phyloP scores from a whole-genome alignment of 116 monocot species.

The Posidonia oceanica region DNA sequence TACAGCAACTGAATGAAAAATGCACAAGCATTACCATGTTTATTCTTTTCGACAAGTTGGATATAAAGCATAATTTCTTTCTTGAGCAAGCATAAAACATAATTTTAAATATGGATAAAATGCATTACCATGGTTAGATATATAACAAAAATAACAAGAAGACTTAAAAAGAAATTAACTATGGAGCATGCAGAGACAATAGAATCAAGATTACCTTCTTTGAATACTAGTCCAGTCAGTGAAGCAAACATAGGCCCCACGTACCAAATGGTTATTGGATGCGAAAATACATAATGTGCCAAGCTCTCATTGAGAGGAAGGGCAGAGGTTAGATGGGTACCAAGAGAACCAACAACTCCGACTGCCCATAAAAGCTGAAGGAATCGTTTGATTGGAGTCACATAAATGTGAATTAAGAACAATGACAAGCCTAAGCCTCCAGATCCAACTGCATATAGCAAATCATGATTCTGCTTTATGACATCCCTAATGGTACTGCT shows the following conservation, averaged over 20 bases:
- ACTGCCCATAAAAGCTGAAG: constrained; percentile 78
- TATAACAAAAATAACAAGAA: background rate
- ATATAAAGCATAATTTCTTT: too few relatives aligned
- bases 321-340: constrained; percentile 43
- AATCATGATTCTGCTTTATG: constrained; percentile 39
- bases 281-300: constrained; percentile 50
- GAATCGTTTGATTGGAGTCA: constrained; percentile 83
- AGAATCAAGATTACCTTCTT: constrained; percentile 54
- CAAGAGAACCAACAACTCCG: constrained; percentile 71
- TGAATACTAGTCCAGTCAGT: constrained; percentile 91
- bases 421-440: constrained; percentile 79
- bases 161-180: background rate
- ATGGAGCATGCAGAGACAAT: background rate
- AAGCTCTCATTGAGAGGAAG: constrained; percentile 55
- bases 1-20: too few relatives aligned
- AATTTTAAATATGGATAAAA: too few relatives aligned
- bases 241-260: constrained; percentile 93
- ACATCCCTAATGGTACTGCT: constrained; percentile 16
- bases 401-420: constrained; percentile 86
- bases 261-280: constrained; percentile 67
- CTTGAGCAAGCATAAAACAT: too few relatives aligned
- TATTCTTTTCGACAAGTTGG: too few relatives aligned
- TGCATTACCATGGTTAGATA: too few relatives aligned
- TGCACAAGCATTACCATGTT: too few relatives aligned
- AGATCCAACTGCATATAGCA: constrained; percentile 60